These are phyloP conservation scores for Glycine latifolia DNA, from an alignment of 306 rosid genomes.

Conservation along the genomic window DNA sequence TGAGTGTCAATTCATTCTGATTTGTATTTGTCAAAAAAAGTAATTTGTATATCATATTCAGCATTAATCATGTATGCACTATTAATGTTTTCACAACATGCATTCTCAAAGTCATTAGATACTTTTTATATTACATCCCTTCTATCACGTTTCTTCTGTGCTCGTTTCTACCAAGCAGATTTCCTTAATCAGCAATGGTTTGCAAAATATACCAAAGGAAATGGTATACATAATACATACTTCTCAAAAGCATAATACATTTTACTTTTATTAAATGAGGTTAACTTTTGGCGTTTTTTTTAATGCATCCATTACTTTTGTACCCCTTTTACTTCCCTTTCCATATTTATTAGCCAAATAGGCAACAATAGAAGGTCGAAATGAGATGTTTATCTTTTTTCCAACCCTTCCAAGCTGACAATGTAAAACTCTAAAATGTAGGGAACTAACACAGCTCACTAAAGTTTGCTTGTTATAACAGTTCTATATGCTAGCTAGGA, in stretches of 20 bases:
- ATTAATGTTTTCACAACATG: not conserved
- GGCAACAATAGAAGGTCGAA: not conserved
- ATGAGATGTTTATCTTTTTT: constrained; percentile 2
- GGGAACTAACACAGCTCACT: not conserved
- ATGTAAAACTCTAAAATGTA: not conserved
- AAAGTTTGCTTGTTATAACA: not conserved
- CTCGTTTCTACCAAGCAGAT: not conserved
- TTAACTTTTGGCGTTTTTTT: constrained; percentile 39
- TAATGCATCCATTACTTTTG: constrained; percentile 24
- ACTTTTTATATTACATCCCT: not conserved
- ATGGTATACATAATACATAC: not conserved
- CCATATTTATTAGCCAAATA: not conserved
- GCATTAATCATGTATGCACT: not conserved
- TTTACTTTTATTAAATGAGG: constrained; percentile 32
- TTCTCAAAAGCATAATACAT: constrained; percentile 1
- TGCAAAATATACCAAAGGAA: not conserved
- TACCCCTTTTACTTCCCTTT: constrained; percentile 34
- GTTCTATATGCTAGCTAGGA: not conserved
- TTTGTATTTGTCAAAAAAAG: not conserved
- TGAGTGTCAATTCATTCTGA: not conserved
- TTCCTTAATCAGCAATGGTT: not conserved
- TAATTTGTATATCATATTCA: not conserved
- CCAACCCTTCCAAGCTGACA: constrained; percentile 9
- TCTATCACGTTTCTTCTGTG: not conserved
- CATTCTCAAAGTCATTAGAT: not conserved